These are phyloP conservation scores for Agastache rugosa DNA, from an alignment of 257 asterid genomes.

Conservation along the genomic window DNA sequence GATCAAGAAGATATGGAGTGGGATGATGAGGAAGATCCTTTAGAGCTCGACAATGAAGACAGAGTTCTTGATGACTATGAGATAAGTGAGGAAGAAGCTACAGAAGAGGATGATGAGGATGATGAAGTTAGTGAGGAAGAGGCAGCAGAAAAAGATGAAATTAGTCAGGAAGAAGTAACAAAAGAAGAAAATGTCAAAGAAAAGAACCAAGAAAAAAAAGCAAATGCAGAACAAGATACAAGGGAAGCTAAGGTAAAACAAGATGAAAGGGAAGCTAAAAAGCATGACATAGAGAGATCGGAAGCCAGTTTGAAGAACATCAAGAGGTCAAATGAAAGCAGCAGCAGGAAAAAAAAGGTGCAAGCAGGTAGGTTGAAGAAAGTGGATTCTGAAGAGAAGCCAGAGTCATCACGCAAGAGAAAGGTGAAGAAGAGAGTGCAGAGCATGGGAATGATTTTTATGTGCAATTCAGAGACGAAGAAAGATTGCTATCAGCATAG, in stretches of 20 bases:
- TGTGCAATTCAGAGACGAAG: conserved; percentile 91
- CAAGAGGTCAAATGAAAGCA: conserved; percentile 40
- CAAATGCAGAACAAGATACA: conserved; percentile 27
- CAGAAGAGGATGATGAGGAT: conserved; percentile 35
- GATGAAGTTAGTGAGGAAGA: conserved; percentile 37
- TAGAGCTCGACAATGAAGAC: conserved; percentile 44
- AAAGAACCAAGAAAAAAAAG: conserved; percentile 32
- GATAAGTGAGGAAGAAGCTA: conserved; percentile 42
- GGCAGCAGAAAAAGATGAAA: conserved; percentile 35
- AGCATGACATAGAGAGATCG: conserved; percentile 42
- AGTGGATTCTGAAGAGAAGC: conserved; percentile 46
- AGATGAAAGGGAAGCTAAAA: conserved; percentile 36
- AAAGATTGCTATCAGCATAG: conserved; percentile 73
- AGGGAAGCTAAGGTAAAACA: conserved; percentile 29
- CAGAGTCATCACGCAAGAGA: conserved; percentile 56
- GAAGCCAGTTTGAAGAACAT: conserved; percentile 49
- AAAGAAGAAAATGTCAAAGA: conserved; percentile 36
- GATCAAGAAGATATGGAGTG: conserved; percentile 33
- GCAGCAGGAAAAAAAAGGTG: conserved; percentile 35
- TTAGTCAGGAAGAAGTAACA: conserved; percentile 32
- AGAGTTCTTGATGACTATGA: conserved; percentile 36
- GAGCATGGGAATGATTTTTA: conserved; percentile 94
- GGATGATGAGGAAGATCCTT: conserved; percentile 38
- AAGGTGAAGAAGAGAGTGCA: conserved; percentile 54
- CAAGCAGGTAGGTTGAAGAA: conserved; percentile 41